phyloP scores from a whole-genome alignment of 495 filamentous ascomycete species.

The Lichenothelia convexa region DNA sequence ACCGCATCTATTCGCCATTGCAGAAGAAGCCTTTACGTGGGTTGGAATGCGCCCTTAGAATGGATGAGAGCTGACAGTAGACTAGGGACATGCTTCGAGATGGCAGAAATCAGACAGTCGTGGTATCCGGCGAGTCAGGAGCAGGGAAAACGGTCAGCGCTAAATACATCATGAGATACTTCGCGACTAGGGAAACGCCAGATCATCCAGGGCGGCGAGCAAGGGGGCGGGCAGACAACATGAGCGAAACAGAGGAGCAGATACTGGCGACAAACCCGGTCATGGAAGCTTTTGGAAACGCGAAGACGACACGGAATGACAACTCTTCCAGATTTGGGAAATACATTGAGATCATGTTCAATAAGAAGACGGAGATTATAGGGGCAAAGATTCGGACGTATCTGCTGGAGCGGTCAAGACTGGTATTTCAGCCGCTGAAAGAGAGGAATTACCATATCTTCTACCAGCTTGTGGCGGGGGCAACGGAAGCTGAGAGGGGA shows the following conservation, averaged over 20 bases:
- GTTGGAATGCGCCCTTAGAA: slow-evolving; percentile 9
- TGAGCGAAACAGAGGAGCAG: slow-evolving; percentile 97
- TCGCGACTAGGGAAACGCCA: slow-evolving; percentile 89
- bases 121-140: slow-evolving; percentile 96
- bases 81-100: slow-evolving; percentile 90
- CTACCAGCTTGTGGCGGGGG: slow-evolving; percentile 92
- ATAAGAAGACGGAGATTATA: slow-evolving; percentile 87
- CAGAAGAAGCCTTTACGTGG: slow-evolving; percentile 96
- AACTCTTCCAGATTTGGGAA: slow-evolving; percentile 98
- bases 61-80: neutral
- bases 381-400: slow-evolving; percentile 95
- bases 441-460: slow-evolving; percentile 99
- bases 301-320: slow-evolving; percentile 96
- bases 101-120: slow-evolving; percentile 90
- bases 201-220: slow-evolving; percentile 65
- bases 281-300: slow-evolving; percentile 99
- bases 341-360: slow-evolving; percentile 99
- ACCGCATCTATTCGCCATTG: slow-evolving; percentile 96
- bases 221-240: slow-evolving; percentile 64
- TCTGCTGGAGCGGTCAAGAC: slow-evolving; percentile 79
- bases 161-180: slow-evolving; percentile 99
- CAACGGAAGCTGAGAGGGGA: slow-evolving; percentile 65
- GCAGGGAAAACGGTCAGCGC: slow-evolving; percentile 98
- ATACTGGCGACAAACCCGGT: slow-evolving; percentile 97
- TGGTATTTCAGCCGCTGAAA: slow-evolving; percentile 96